Evolutionary conservation across 23 red algal genomes (phyloP), one percentile per base, ranked within the genome.

Genomic region (Pyropia yezoensis): DNA sequence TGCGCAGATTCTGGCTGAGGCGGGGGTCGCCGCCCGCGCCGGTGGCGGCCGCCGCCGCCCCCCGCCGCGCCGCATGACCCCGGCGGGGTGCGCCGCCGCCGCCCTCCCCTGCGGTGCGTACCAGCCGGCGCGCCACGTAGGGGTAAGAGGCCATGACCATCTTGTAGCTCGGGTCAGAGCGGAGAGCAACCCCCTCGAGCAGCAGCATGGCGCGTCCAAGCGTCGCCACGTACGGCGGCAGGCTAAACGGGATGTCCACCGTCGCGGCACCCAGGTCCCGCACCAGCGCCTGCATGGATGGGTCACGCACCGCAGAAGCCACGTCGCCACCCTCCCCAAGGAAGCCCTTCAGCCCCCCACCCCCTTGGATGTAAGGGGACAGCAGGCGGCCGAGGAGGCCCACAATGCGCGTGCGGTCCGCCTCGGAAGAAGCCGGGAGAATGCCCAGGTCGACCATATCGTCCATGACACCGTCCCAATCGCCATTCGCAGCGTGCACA

Each of bases 401-500:
- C 18, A 33, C 32, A 70, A 85, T 55, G 20, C 22, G 49, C 32
- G 53, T 25, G 15, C 80, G 70, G 47, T 65, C 71, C 18, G 7
- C 54, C 12, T 71, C 30, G 15, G 30, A 30, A 21, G 34, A 33
- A 1, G 52, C 24, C 14, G 80, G 80, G 9, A 85, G 53, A 23
- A 85, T 57, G 22, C 57, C 65, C 26, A 85, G 54, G 21, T 66
- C 61, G 23, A 85, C 61, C 26, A 85, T 70, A 29, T 85, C 80
- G 18, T 85, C 70, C 23, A 61, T 62, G 56, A 85, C 61, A 21
- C 27, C 50, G 27, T 50, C 73, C 54, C 59, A 85, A 25, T 85
- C 80, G 34, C 61, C 15, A 54, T 85, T 85, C 1, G 80, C 80
- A 26, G 79, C 22, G 73, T 85, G 80, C 25, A 85, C 61, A 18